Conservation (phyloP, 1,284 basidiomycete species). For the Rhodofomes roseus region DNA sequence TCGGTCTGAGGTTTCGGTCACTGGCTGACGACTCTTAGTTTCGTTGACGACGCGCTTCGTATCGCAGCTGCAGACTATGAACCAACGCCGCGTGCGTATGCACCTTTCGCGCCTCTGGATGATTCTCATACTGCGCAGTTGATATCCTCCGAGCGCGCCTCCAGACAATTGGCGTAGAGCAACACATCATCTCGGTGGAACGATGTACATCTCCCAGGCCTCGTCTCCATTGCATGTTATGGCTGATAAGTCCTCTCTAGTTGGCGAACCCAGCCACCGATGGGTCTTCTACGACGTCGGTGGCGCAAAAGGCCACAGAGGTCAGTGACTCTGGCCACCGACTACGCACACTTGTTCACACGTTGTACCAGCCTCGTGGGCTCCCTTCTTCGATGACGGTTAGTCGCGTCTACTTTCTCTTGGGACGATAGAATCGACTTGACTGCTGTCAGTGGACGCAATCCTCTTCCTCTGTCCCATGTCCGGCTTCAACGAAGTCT, state of each 20-base stretch:
- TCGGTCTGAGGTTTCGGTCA: neutral
- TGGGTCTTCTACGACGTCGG: conserved; percentile 64
- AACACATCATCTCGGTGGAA: conserved; percentile 52
- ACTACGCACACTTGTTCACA: neutral
- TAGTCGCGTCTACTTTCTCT: conserved; percentile 11
- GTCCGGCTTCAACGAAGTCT: conserved; percentile 61
- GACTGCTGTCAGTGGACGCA: conserved; percentile 40
- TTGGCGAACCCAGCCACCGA: conserved; percentile 35
- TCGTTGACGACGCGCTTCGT: conserved; percentile 49
- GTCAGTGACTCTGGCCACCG: conserved; percentile 26
- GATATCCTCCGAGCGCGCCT: conserved; percentile 61
- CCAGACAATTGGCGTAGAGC: conserved; percentile 57
- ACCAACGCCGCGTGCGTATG: conserved; percentile 43
- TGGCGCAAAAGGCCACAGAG: conserved; percentile 50
- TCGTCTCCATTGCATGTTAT: neutral
- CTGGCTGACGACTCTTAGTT: conserved; percentile 33
- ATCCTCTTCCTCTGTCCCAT: conserved; percentile 66
- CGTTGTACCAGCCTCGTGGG: conserved; percentile 48
- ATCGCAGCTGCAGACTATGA: conserved; percentile 46
- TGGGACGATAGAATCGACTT: conserved; percentile 1
- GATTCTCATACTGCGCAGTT: conserved; percentile 29
- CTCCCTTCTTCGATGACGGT: conserved; percentile 65
- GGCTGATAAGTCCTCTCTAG: conserved; percentile 12
- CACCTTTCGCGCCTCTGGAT: conserved; percentile 5
- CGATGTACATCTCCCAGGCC: conserved; percentile 22